phyloP scores from a whole-genome alignment of 495 filamentous ascomycete species.

The Platismatia glauca region DNA sequence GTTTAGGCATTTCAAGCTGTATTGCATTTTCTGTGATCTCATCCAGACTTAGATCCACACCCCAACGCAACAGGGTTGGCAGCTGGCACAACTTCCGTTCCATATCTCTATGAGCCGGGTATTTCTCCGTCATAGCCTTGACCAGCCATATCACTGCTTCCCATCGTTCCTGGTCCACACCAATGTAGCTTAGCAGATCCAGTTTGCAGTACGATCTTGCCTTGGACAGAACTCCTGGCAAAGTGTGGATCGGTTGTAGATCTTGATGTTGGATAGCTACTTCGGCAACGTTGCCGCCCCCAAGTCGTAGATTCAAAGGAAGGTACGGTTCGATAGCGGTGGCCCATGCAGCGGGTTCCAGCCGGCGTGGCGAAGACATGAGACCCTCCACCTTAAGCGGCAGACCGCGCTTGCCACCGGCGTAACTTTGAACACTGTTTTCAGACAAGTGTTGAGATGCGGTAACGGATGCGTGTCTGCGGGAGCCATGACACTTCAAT shows the following conservation, averaged over 20 bases:
- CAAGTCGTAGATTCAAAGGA: conserved; percentile 28
- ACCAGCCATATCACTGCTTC: conserved; percentile 34
- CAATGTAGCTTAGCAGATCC: conserved; percentile 38
- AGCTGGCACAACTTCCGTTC: conserved; percentile 15
- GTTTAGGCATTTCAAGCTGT: neutral
- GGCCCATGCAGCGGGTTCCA: conserved; percentile 34
- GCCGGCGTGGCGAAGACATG: conserved; percentile 11
- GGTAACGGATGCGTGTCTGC: conserved; percentile 9
- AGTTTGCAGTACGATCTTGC: conserved; percentile 26
- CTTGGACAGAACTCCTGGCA: conserved; percentile 26
- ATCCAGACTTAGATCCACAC: conserved; percentile 27
- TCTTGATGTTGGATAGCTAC: conserved; percentile 17
- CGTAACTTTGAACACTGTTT: neutral
- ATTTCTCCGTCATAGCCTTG: conserved; percentile 34
- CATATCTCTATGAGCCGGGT: conserved; percentile 20
- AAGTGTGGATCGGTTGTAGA: conserved; percentile 16
- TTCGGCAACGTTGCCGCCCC: conserved; percentile 3
- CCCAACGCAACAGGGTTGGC: conserved; percentile 25
- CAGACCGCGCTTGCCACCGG: neutral
- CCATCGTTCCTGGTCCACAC: conserved; percentile 38
- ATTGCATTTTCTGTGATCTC: conserved; percentile 25
- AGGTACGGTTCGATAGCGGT: conserved; percentile 38
- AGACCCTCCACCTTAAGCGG: conserved; percentile 5
- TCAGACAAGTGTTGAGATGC: neutral
- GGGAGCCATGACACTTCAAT: neutral